Evolutionary conservation across 257 asterid species (phyloP), one percentile per base, ranked within the genome.

Genomic region (Hygrophila difformis): DNA sequence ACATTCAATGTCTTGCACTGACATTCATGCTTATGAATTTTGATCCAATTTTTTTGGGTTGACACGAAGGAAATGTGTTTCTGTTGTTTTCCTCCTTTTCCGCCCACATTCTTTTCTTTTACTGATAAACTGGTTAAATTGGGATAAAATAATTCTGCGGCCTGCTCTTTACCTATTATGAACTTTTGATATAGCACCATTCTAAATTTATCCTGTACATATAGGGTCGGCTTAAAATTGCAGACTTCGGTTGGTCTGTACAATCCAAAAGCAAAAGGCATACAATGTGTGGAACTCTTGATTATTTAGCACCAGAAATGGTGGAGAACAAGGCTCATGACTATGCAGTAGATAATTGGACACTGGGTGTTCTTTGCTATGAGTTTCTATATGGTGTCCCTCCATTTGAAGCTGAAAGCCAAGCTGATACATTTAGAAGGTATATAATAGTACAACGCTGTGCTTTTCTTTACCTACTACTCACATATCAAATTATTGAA

Each of bases 281-380:
- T 53, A 89, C 98, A 2, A 85, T 89, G 94, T 82, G 96, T 52
- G 98, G 93, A 63, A 85, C 96, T 37, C 36, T 89, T 67, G 98
- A 89, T 72, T 89, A 89, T 66, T 55, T 89, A 64, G 94, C 98
- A 60, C 96, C 96, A 36, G 98, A 89, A 67, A 82, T 89, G 98
- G 94, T 89, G 70, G 94, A 82, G 63, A 76, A 82, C 61, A 85
- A 79, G 64, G 88, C 84, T 31, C 94, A 89, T 43, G 96, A 85
- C 56, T 74, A 79, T 59, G 75, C 92, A 53, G 96, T 89, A 19
- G 98, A 85, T 69, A 85, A 89, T 55, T 89, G 93, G 96, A 85
- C 96, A 22, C 49, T 85, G 53, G 98, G 96, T 7, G 58, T 89
- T 54, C 88, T 89, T 20, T 89, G 92, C 74, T 89, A 73, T 44